Base-by-base conservation (phyloP, 2,329 filamentous ascomycete species). In the Cercospora nicotianae region DNA sequence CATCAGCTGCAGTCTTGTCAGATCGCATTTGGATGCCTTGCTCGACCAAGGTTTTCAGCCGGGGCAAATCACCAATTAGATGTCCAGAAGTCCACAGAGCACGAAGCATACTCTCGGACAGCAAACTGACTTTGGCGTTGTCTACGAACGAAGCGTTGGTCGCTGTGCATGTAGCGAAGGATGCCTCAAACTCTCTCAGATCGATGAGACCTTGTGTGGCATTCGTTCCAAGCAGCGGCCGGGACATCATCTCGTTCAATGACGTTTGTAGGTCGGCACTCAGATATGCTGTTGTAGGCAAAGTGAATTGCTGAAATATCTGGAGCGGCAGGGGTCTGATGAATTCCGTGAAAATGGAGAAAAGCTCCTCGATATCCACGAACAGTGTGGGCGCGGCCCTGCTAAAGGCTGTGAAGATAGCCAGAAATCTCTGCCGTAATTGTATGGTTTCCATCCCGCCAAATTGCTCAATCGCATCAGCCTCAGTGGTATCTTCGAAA, bases 41-140 rank as follows among this genome's bases (percentile, higher is more conserved):
- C 67, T 86, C 79, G 16, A 72, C 60, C n/a, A 87, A 80, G 0
- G 85, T 83, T 23, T 58, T 60, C 16, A 74, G 60, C 9, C 18
- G 59, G 18, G 42, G 28, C 26, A 66, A 51, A 10, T 70, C 60
- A 5, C 60, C 57, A 10, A 28, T 60, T 6, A 69, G 58, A 68
- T 75, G 81, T 1, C 77, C 76, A 33, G 74, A 64, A 33, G 68
- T 68, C 75, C 74, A 80, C 30, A 88, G 78, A 6, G 89, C 79
- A 57, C 88, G 83, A 31, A 92, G 74, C 60, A 92, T 78, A 1
- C 83, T 83, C 79, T 94, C 92, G 0, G 93, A 80, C 31, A 91
- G 78, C 9, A 94, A 79, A 1, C 89, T 89, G 42, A 94, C 83
- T 76, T 91, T 91, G 30, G 89, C 89, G 72, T 95, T 94, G 70